phyloP scores from a whole-genome alignment of 139 green algal species.

The Asterochloris erici region DNA sequence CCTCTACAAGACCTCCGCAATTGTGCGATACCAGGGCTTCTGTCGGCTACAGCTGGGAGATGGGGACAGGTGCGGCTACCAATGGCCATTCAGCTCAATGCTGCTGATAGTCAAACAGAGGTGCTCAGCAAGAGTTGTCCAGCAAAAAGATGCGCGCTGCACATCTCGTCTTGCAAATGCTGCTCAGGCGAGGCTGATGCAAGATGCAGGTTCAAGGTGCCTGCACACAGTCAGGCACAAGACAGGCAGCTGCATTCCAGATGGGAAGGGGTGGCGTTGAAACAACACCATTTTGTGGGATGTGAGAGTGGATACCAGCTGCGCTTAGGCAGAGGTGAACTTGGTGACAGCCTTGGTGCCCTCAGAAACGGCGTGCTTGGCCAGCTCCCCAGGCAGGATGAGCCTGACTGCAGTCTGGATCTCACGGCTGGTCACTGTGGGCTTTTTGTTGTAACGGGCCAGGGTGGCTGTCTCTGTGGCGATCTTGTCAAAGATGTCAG shows the following conservation, averaged over 20 bases:
- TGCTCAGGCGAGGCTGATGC: neutral
- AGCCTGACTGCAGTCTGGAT: conserved; percentile 86
- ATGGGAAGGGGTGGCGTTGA: conserved; percentile 1
- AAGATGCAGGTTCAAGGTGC: neutral
- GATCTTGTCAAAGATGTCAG: conserved; percentile 86
- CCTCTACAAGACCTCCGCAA: too few relatives aligned
- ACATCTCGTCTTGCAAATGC: neutral
- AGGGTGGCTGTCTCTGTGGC: conserved; percentile 61
- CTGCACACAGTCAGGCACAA: neutral
- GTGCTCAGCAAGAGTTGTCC: neutral
- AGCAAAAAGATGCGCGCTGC: neutral
- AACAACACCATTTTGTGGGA: conserved; percentile 13
- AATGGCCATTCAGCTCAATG: neutral
- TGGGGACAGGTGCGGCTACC: too few relatives aligned
- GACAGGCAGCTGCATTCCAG: neutral
- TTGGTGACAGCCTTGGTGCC: conserved; percentile 90
- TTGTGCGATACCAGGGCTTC: too few relatives aligned
- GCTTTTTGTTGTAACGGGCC: conserved; percentile 75
- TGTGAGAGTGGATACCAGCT: neutral
- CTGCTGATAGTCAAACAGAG: neutral
- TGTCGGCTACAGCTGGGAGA: too few relatives aligned
- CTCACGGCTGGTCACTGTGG: conserved; percentile 78
- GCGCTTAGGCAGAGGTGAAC: conserved; percentile 69
- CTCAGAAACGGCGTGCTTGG: conserved; percentile 85
- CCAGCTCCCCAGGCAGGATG: conserved; percentile 73